Percentiles rank a stretch among this genome's conserved stretches.
Evolutionary conservation across 352 stramenopile genomes (phyloP).

Genomic region (Thraustochytrium aureum): DNA sequence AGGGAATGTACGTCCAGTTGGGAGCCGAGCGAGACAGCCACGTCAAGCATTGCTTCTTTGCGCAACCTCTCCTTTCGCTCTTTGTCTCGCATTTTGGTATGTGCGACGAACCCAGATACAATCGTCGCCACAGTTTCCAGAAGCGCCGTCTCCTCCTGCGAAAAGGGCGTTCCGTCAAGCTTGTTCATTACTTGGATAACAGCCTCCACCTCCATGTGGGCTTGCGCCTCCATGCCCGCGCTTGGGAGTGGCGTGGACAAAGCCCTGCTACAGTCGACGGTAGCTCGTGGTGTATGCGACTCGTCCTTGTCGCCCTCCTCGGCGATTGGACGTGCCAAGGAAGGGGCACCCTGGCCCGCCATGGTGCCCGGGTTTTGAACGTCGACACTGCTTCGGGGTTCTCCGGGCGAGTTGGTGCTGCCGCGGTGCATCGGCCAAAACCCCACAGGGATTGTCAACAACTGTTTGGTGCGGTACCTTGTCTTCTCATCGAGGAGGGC

Average conservation of each 20-base stretch:
- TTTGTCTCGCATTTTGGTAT: conserved; percentile 13
- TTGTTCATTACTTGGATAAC: conserved; percentile 52
- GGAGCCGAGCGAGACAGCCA: conserved; percentile 28
- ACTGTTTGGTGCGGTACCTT: not conserved
- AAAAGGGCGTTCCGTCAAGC: conserved; percentile 14
- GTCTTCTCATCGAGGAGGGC: not conserved
- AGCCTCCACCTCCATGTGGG: not conserved
- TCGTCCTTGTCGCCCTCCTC: not conserved
- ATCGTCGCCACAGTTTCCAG: conserved; percentile 28
- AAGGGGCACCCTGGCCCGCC: not conserved
- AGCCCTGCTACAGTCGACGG: no score
- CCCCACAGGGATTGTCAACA: conserved; percentile 31
- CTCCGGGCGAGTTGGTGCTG: not conserved
- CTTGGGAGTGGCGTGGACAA: not conserved
- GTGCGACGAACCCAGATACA: conserved; percentile 4
- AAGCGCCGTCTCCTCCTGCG: not conserved
- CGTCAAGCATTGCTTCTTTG: conserved; percentile 44
- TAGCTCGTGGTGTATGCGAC: not conserved
- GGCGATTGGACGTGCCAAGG: no score
- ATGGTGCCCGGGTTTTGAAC: not conserved
- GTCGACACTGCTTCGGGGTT: not conserved
- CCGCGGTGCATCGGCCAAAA: not conserved
- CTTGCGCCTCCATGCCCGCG: not conserved
- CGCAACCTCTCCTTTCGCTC: conserved; percentile 12
- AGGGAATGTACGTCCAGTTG: conserved; percentile 26